A percentile compares a stretch with the other conserved stretches of the same genome.
phyloP scores from a whole-genome alignment of 495 filamentous ascomycete species.

The Glarea lozoyensis region DNA sequence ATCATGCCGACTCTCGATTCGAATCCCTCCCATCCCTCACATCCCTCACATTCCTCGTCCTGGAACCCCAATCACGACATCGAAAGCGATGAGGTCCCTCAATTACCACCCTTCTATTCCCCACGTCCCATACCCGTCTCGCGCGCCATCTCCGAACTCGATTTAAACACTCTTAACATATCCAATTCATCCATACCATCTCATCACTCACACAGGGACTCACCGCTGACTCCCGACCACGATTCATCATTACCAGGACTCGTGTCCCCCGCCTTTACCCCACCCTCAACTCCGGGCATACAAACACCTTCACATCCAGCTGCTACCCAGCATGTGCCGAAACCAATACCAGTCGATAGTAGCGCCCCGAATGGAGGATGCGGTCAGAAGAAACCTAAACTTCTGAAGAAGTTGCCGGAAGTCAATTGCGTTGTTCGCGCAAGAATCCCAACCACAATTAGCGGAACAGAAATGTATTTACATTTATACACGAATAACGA shows the following conservation, averaged over 20 bases:
- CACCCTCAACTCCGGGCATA: conserved; percentile 65
- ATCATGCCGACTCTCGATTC: no score
- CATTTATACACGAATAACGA: conserved; percentile 89
- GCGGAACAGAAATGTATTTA: conserved; percentile 80
- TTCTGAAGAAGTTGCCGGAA: conserved; percentile 60
- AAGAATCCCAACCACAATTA: conserved; percentile 70
- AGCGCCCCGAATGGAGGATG: conserved; percentile 37
- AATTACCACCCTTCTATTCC: conserved; percentile 33
- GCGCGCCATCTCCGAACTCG: conserved; percentile 25
- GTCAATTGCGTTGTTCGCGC: conserved; percentile 79
- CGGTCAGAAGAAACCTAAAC: conserved; percentile 49
- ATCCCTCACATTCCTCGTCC: no score
- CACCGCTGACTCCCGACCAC: conserved; percentile 1
- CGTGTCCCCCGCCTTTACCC: conserved; percentile 71
- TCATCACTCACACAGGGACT: conserved; percentile 4
- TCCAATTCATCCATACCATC: conserved; percentile 4
- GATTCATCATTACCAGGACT: conserved; percentile 42
- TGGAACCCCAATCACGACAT: no score
- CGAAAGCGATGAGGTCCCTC: no score
- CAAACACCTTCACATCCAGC: conserved; percentile 34
- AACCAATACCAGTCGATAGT: conserved; percentile 46
- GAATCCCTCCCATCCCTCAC: no score
- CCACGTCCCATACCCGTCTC: conserved; percentile 29
- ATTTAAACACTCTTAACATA: conserved; percentile 21
- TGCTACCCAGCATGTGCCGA: conserved; percentile 25